These are phyloP conservation scores for Bauhinia variegata DNA, from an alignment of 306 rosid genomes.

Conservation along the genomic window DNA sequence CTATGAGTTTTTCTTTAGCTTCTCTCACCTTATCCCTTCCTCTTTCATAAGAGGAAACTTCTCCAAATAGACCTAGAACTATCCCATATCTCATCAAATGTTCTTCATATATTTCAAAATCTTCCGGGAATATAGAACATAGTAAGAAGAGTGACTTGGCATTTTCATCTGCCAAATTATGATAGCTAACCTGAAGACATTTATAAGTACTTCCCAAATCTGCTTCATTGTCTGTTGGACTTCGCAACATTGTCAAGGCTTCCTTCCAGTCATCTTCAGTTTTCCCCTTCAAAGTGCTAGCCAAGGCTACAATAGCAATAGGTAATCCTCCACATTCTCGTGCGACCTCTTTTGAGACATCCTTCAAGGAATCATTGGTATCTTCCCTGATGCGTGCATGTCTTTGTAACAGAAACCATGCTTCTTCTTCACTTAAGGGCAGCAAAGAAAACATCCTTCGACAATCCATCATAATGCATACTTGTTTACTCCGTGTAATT, in stretches of 20 bases:
- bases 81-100: not conserved
- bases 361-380: not conserved
- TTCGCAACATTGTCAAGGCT: not conserved
- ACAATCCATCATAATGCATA: not conserved
- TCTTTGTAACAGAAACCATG: not conserved
- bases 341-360: not conserved
- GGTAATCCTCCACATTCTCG: constrained; percentile 4
- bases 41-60: too few species aligned
- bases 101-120: not conserved
- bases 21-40: not conserved
- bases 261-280: not conserved
- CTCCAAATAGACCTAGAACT: not conserved
- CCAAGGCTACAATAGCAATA: not conserved
- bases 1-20: not conserved
- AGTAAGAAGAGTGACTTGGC: not conserved
- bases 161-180: not conserved
- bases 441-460: not conserved
- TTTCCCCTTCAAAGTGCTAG: not conserved
- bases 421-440: not conserved
- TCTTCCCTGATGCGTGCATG: not conserved
- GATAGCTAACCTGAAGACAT: not conserved
- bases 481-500: not conserved
- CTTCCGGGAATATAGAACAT: constrained; percentile 12
- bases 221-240: not conserved
- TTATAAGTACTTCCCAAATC: not conserved